phyloP scores from a whole-genome alignment of 1,284 basidiomycete species.

The Trametes sp. region DNA sequence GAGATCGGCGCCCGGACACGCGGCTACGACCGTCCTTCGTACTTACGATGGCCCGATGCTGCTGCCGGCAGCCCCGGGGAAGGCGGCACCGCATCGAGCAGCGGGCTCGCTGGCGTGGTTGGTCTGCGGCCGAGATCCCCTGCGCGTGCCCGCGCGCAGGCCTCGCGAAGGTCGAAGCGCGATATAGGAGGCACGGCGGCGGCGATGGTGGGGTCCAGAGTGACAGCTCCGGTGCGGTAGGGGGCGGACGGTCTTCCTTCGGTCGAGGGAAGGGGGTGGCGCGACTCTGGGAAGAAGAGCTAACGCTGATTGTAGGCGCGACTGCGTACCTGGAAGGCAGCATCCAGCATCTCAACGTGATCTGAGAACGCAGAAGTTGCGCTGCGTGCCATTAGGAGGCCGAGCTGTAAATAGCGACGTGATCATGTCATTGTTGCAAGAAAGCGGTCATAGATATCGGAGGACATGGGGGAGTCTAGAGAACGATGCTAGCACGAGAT shows the following conservation, averaged over 20 bases:
- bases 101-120: no score
- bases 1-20: conserved; percentile 2
- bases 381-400: no score
- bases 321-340: no score
- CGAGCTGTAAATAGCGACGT: background rate
- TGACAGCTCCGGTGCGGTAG: background rate
- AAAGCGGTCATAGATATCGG: background rate
- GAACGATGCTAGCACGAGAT: background rate
- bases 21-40: background rate
- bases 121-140: conserved; percentile 3
- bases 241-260: background rate
- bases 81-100: conserved; percentile 1
- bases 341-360: no score
- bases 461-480: background rate
- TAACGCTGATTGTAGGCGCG: background rate
- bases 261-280: background rate
- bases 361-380: no score
- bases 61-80: background rate
- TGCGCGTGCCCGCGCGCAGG: background rate
- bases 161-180: background rate
- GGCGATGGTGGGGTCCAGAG: background rate
- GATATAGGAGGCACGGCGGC: conserved; percentile 7
- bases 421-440: background rate
- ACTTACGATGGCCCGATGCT: no score
- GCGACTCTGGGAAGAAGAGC: background rate